Evolutionary conservation across 371 early-diverging fungal genomes (phyloP).

Genomic region (Saksenaea oblongispora): DNA sequence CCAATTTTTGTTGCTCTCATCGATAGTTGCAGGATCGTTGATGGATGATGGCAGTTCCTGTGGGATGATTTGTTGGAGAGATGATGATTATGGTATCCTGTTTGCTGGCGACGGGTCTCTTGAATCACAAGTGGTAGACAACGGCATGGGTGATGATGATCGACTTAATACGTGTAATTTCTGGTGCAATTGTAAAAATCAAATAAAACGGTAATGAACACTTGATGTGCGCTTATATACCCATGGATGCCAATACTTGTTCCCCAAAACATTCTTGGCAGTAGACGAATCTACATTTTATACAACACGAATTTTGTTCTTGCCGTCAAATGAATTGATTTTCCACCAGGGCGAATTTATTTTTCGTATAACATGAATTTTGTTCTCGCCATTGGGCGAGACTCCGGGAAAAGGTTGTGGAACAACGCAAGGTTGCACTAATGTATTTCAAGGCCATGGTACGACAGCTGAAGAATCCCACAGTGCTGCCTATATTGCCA

Average conservation of each 20-base stretch:
- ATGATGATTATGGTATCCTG: conserved; percentile 9
- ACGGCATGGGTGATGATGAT: conserved; percentile 26
- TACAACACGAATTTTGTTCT: not conserved
- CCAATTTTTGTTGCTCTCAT: conserved; percentile 12
- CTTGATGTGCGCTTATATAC: too few species aligned
- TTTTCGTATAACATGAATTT: too few species aligned
- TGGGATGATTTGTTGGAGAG: conserved; percentile 7
- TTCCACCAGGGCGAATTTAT: not conserved
- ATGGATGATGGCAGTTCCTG: conserved; percentile 4
- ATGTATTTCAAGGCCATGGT: too few species aligned
- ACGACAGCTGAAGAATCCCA: too few species aligned
- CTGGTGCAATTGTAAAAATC: too few species aligned
- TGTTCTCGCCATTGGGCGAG: too few species aligned
- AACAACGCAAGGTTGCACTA: too few species aligned
- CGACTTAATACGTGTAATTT: conserved; percentile 15
- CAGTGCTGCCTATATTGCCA: too few species aligned
- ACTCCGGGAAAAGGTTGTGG: too few species aligned
- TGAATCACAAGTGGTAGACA: conserved; percentile 12
- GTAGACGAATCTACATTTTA: not conserved
- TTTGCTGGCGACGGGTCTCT: conserved; percentile 8
- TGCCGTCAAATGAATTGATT: not conserved
- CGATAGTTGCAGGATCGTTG: not conserved
- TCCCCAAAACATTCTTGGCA: too few species aligned
- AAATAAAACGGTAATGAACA: too few species aligned
- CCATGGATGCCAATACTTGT: too few species aligned